Evolutionary conservation across 192 early-diverging fungal genomes (phyloP).

Genomic region (Rhizoclosmatium globosum): DNA sequence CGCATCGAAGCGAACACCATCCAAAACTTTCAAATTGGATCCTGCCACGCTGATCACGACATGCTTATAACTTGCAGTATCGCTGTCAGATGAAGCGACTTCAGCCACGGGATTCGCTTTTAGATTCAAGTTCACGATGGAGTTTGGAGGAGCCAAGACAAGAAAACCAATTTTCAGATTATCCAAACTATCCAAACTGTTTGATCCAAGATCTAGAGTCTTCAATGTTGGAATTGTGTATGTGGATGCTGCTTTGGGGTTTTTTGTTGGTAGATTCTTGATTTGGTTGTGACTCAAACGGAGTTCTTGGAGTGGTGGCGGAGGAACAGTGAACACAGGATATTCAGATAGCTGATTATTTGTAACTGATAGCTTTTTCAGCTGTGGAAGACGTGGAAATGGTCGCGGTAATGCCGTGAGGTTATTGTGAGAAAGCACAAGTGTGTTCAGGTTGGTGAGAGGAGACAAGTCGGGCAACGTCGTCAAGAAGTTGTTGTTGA

Average conservation of each 20-base stretch:
- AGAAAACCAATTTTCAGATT: conserved; percentile 46
- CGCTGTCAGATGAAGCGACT: not conserved
- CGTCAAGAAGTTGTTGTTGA: conserved; percentile 73
- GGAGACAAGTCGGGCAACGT: conserved; percentile 18
- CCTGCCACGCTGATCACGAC: conserved; percentile 62
- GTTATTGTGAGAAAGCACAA: conserved; percentile 82
- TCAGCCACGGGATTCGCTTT: conserved; percentile 61
- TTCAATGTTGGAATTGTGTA: conserved; percentile 45
- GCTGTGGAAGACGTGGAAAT: conserved; percentile 54
- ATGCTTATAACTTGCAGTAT: conserved; percentile 35
- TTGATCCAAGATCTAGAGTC: conserved; percentile 23
- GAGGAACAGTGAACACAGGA: conserved; percentile 64
- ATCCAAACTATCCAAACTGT: conserved; percentile 74
- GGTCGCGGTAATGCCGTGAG: conserved; percentile 60
- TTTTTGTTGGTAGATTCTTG: conserved; percentile 42
- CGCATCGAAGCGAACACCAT: conserved; percentile 77
- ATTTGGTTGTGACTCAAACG: conserved; percentile 82
- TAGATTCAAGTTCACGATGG: conserved; percentile 72
- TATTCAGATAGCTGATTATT: conserved; percentile 75
- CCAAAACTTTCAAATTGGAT: conserved; percentile 73
- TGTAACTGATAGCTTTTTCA: conserved; percentile 80
- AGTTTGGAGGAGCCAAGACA: conserved; percentile 49
- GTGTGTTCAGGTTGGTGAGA: conserved; percentile 29
- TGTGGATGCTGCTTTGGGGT: conserved; percentile 31
- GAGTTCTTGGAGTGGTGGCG: conserved; percentile 70